Evolutionary conservation across 805 yeast genomes (phyloP).

Genomic region (Suhomyces canberraensis): DNA sequence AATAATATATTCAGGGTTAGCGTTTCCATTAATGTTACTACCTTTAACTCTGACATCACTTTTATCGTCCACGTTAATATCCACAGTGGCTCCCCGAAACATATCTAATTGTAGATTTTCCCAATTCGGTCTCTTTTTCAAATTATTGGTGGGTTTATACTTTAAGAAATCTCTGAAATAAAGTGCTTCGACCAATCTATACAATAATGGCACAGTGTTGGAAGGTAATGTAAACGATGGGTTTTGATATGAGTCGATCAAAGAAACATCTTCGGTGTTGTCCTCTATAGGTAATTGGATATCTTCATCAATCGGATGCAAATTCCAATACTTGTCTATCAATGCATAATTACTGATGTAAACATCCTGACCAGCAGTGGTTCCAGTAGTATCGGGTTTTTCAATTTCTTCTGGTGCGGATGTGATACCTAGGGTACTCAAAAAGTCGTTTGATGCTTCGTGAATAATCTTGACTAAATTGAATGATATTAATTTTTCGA

Average conservation of each 20-base stretch:
- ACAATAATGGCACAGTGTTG: conserved; percentile 66
- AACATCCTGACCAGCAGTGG: conserved; percentile 26
- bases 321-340: conserved; percentile 43
- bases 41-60: conserved; percentile 17
- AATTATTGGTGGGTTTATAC: conserved; percentile 37
- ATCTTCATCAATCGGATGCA: conserved; percentile 42
- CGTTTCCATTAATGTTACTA: conserved; percentile 10
- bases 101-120: conserved; percentile 38
- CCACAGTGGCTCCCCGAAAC: conserved; percentile 41
- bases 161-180: conserved; percentile 52
- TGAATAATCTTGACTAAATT: conserved; percentile 42
- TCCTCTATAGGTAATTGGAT: not conserved
- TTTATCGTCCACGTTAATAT: conserved; percentile 31
- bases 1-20: conserved; percentile 31
- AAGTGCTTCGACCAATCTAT: conserved; percentile 68
- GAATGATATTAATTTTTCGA: conserved; percentile 48
- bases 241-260: conserved; percentile 38
- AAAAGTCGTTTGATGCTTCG: conserved; percentile 3
- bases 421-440: conserved; percentile 1
- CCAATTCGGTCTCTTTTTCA: conserved; percentile 43
- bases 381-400: conserved; percentile 23
- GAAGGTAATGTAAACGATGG: conserved; percentile 75
- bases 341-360: conserved; percentile 33
- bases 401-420: conserved; percentile 12
- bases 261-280: conserved; percentile 5